Conservation (phyloP, 2,329 filamentous ascomycete species). For the Exophiala aquamarina region DNA sequence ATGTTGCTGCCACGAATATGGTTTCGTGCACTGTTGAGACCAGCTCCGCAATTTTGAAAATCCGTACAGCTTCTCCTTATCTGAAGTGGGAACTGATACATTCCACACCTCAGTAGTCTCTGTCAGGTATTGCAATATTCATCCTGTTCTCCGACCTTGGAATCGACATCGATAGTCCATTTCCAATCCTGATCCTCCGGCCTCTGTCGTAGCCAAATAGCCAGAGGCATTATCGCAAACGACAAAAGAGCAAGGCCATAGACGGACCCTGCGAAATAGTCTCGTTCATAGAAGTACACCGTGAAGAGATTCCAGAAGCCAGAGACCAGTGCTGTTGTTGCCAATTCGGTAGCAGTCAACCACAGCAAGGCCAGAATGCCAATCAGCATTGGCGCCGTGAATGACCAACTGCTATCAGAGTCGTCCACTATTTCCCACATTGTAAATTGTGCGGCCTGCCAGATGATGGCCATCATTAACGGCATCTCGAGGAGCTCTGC, state of each 20-base stretch:
- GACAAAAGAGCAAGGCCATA: constrained; percentile 7
- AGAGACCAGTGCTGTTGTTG: neutral
- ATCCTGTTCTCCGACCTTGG: no score
- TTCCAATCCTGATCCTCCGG: no score
- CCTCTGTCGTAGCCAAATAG: constrained; percentile 1
- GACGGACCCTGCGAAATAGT: constrained; percentile 4
- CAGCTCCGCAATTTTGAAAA: no score
- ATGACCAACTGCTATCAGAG: neutral
- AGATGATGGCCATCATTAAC: constrained; percentile 14
- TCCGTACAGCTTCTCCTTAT: no score
- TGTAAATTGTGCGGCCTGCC: constrained; percentile 16
- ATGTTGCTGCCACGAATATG: no score
- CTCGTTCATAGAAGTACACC: constrained; percentile 2
- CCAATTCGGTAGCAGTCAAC: constrained; percentile 12
- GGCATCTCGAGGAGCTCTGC: constrained; percentile 15
- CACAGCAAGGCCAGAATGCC: constrained; percentile 9
- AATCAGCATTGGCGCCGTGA: constrained; percentile 7
- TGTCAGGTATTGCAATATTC: no score
- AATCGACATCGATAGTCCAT: no score
- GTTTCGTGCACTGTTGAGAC: no score
- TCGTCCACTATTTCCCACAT: constrained; percentile 9
- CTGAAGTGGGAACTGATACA: no score
- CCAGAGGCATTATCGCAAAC: constrained; percentile 15
- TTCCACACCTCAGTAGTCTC: no score
- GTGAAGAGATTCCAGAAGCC: constrained; percentile 8